These are phyloP conservation scores for Penicillium subrubescens DNA, from an alignment of 495 filamentous ascomycete genomes.

Conservation along the genomic window DNA sequence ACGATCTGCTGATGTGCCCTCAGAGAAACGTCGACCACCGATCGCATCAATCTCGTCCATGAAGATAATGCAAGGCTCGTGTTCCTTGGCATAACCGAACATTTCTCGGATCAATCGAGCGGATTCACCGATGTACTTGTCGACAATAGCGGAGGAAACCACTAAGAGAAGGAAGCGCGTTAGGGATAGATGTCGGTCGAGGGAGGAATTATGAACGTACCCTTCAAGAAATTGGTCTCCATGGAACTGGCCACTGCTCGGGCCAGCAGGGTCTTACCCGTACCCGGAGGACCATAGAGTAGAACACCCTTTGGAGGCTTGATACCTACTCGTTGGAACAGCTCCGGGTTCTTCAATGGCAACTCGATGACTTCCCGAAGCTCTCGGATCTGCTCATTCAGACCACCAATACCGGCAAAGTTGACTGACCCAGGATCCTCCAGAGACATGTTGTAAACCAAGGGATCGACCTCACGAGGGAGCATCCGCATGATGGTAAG, in stretches of 20 bases:
- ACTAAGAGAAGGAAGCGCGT: constrained; percentile 55
- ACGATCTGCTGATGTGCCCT: constrained; percentile 96
- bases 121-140: constrained; percentile 99
- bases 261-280: constrained; percentile 94
- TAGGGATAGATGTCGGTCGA: not conserved
- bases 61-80: constrained; percentile 99
- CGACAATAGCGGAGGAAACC: constrained; percentile 98
- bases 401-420: constrained; percentile 97
- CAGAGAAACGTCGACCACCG: constrained; percentile 94
- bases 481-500: constrained; percentile 99
- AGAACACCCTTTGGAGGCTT: constrained; percentile 98
- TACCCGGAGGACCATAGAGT: constrained; percentile 96
- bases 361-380: constrained; percentile 97
- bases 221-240: constrained; percentile 98
- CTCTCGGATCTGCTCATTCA: constrained; percentile 99
- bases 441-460: constrained; percentile 99
- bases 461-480: constrained; percentile 94
- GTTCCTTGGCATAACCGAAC: constrained; percentile 99
- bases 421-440: constrained; percentile 98
- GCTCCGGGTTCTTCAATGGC: constrained; percentile 96
- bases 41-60: constrained; percentile 99
- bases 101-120: constrained; percentile 97
- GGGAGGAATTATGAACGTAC: constrained; percentile 44
- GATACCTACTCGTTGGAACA: constrained; percentile 96
- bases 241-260: constrained; percentile 95